Conservation (phyloP, 2,329 filamentous ascomycete genomes). For the Aspergillus hiratsukae region DNA sequence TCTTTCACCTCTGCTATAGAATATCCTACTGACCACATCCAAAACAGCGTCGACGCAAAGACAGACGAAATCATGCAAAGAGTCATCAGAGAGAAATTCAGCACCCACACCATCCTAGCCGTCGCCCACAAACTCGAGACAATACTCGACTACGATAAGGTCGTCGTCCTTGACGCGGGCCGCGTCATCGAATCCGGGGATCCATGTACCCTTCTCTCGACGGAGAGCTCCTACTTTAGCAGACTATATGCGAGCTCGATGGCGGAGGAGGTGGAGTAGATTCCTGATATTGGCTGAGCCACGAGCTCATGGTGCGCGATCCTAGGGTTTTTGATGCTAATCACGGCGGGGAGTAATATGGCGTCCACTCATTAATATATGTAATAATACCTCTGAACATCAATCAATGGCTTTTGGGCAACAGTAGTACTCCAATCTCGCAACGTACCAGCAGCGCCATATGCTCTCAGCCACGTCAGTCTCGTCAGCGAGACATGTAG, state of each 20-base stretch:
- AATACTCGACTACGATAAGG: conserved; percentile 37
- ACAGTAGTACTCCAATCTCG: background rate
- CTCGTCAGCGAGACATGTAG: background rate
- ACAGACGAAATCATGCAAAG: conserved; percentile 57
- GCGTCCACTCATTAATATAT: background rate
- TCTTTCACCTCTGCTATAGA: conserved; percentile 6
- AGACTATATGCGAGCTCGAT: conserved; percentile 28
- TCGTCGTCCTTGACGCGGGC: conserved; percentile 35
- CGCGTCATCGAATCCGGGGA: conserved; percentile 33
- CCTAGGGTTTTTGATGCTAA: background rate
- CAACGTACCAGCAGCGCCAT: background rate
- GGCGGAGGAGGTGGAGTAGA: conserved; percentile 18
- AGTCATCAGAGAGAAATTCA: conserved; percentile 52
- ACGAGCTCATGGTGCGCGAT: background rate
- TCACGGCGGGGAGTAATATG: background rate
- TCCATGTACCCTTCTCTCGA: conserved; percentile 33
- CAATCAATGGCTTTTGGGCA: background rate
- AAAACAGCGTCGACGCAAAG: conserved; percentile 49
- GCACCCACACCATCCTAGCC: conserved; percentile 55
- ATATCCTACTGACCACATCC: background rate
- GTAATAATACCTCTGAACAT: background rate
- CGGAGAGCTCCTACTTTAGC: conserved; percentile 33
- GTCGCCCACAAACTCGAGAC: conserved; percentile 54
- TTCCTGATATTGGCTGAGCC: background rate
- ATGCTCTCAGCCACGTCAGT: too few relatives aligned